phyloP scores from a whole-genome alignment of 208 protist genomes.

The Balamuthia mandrillaris region DNA sequence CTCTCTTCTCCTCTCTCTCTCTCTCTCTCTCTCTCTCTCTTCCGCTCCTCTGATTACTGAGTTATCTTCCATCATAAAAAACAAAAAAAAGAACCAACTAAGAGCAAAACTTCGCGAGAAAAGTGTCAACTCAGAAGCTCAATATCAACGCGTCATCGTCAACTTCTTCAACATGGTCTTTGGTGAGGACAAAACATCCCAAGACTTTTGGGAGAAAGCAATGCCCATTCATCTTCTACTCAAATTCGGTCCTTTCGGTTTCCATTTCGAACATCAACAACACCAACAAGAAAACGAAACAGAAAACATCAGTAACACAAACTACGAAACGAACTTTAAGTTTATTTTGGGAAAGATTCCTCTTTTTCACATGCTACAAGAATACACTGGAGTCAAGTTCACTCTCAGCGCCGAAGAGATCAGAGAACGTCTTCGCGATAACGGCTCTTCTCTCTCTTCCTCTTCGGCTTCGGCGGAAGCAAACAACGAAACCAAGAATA shows the following conservation, averaged over 20 bases:
- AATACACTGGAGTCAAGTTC: constrained; percentile 4
- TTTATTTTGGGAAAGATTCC: background rate
- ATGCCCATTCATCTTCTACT: constrained; percentile 24
- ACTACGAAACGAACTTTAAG: background rate
- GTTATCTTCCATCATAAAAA: background rate
- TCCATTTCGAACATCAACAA: background rate
- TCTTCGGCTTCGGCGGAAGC: no score
- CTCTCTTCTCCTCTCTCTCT: no score
- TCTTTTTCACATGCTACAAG: constrained; percentile 15
- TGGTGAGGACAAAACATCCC: background rate
- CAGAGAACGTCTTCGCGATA: no score
- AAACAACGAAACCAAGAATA: background rate
- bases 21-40: no score
- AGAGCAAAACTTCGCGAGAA: background rate
- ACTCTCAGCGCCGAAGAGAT: background rate
- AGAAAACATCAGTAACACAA: constrained; percentile 11
- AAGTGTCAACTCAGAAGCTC: background rate
- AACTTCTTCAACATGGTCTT: constrained; percentile 28
- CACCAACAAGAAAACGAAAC: no score
- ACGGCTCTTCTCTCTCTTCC: no score
- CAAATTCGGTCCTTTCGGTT: constrained; percentile 14
- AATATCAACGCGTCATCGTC: background rate
- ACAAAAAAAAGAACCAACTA: background rate
- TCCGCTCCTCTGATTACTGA: background rate
- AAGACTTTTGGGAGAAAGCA: constrained; percentile 2